Evolutionary conservation across 2,329 filamentous ascomycete species (phyloP).

Genomic region (Hirsutella rhossiliensis): DNA sequence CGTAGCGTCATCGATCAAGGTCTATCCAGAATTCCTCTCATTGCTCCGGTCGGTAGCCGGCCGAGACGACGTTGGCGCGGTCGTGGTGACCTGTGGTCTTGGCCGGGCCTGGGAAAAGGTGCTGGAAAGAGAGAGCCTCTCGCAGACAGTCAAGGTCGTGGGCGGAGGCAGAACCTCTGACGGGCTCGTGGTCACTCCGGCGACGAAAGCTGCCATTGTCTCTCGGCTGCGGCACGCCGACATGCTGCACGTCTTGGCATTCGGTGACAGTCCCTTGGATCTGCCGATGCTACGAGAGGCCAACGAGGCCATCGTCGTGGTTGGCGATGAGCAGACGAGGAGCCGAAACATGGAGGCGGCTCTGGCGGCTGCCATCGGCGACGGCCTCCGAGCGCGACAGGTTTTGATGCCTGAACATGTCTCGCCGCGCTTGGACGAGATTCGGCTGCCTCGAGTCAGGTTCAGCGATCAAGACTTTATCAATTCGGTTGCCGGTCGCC

Average conservation of each 20-base stretch:
- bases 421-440: constrained; percentile 27
- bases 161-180: constrained; percentile 36
- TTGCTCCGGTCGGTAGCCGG: constrained; percentile 24
- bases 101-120: constrained; percentile 42
- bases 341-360: constrained; percentile 40
- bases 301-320: constrained; percentile 41
- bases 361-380: constrained; percentile 29
- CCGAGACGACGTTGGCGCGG: constrained; percentile 24
- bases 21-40: constrained; percentile 34
- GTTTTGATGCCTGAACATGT: constrained; percentile 27
- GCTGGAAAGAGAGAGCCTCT: constrained; percentile 28
- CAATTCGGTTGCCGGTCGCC: constrained; percentile 6
- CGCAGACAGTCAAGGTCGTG: constrained; percentile 32
- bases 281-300: constrained; percentile 43
- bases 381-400: constrained; percentile 30
- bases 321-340: constrained; percentile 30
- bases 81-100: constrained; percentile 45
- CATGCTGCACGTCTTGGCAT: constrained; percentile 37
- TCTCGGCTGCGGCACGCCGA: constrained; percentile 20
- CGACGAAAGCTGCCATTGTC: constrained; percentile 37
- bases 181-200: constrained; percentile 36
- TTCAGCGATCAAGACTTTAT: constrained; percentile 16
- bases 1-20: constrained; percentile 25
- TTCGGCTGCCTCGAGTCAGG: constrained; percentile 27
- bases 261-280: constrained; percentile 50